Percentiles rank a stretch among this genome's conserved stretches.
Evolutionary conservation across 1,284 basidiomycete species (phyloP).

Genomic region (Pyrrhoderma lamaoense): DNA sequence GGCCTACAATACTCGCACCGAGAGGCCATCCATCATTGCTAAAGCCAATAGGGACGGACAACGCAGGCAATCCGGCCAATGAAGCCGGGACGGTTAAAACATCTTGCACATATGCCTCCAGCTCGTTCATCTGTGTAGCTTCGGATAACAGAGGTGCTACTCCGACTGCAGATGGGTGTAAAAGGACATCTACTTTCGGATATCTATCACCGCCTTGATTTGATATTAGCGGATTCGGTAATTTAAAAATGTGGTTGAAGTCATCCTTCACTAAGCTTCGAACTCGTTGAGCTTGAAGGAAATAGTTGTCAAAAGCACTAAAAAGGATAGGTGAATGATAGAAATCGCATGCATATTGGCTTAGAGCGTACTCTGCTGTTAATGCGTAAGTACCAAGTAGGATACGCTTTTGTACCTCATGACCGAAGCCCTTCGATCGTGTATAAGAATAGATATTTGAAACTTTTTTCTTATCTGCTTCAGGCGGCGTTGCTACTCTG

Average conservation of each 20-base stretch:
- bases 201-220: conserved; percentile 1
- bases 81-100: conserved; percentile 89
- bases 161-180: conserved; percentile 80
- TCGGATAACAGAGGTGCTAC: conserved; percentile 57
- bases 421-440: conserved; percentile 68
- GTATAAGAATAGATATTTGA: conserved; percentile 49
- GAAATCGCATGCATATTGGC: conserved; percentile 4
- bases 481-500: conserved; percentile 38
- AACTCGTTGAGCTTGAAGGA: conserved; percentile 83
- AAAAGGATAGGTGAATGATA: neutral
- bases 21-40: conserved; percentile 73
- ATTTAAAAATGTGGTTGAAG: conserved; percentile 64
- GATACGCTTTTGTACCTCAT: conserved; percentile 82
- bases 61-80: conserved; percentile 79
- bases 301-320: conserved; percentile 95
- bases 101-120: conserved; percentile 80
- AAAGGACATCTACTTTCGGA: conserved; percentile 65
- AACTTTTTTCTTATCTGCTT: conserved; percentile 38
- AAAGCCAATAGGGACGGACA: conserved; percentile 61
- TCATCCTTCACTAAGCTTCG: conserved; percentile 67
- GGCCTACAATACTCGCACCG: conserved; percentile 79
- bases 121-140: conserved; percentile 19
- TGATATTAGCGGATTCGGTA: conserved; percentile 38
- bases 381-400: conserved; percentile 91
- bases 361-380: conserved; percentile 70